phyloP scores from a whole-genome alignment of 1,139 yeast genomes.

The Citeromyces siamensis region DNA sequence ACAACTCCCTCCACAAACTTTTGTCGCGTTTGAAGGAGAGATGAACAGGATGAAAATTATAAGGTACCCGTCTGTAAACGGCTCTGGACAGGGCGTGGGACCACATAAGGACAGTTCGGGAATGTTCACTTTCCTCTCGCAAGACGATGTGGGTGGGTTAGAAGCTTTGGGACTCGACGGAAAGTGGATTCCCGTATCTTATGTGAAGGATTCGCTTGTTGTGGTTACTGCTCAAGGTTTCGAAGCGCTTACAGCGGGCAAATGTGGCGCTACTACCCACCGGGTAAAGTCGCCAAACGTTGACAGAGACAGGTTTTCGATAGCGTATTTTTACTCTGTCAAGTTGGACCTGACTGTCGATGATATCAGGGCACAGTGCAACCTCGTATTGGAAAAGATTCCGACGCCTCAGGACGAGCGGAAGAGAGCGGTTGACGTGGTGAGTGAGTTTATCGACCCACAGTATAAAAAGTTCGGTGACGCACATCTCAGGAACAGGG shows the following conservation, averaged over 20 bases:
- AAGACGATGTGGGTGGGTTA: conserved; percentile 30
- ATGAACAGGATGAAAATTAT: conserved; percentile 43
- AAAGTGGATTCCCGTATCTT: conserved; percentile 43
- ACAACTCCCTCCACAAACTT: conserved; percentile 29
- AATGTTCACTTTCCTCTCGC: conserved; percentile 46
- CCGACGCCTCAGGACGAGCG: conserved; percentile 2
- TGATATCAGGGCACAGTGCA: neutral
- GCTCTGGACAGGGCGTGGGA: conserved; percentile 43
- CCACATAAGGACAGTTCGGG: conserved; percentile 59
- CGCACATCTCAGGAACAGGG: conserved; percentile 49
- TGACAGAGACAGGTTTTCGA: conserved; percentile 36
- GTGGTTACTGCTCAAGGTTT: conserved; percentile 44
- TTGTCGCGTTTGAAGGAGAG: conserved; percentile 37
- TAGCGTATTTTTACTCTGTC: conserved; percentile 44
- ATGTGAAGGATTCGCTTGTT: conserved; percentile 27
- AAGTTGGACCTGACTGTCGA: conserved; percentile 21
- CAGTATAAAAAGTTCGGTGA: conserved; percentile 38
- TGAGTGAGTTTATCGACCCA: conserved; percentile 29
- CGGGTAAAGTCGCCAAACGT: conserved; percentile 48
- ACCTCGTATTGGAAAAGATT: neutral
- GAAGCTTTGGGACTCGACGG: conserved; percentile 56
- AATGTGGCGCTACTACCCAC: conserved; percentile 56
- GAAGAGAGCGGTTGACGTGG: conserved; percentile 22
- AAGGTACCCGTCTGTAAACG: conserved; percentile 31
- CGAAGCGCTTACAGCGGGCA: conserved; percentile 40